These are phyloP conservation scores for Selaginella tamariscina DNA, from an alignment of 75 land plant species.

Conservation along the genomic window DNA sequence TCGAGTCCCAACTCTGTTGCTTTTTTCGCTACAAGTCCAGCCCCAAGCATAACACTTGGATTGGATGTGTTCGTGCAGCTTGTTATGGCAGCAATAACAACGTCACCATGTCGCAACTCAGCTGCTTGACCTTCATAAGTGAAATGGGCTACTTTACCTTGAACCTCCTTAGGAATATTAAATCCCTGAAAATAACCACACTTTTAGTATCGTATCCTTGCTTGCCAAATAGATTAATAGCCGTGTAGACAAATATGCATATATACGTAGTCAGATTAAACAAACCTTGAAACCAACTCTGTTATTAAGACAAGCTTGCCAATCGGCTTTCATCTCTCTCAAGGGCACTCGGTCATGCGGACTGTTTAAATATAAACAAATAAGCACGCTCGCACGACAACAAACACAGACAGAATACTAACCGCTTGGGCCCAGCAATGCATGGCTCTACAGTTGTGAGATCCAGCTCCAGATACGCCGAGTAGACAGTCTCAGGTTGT, in stretches of 20 bases:
- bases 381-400: not conserved
- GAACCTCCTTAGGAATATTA: constrained; percentile 75
- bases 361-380: constrained; percentile 22
- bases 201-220: no score
- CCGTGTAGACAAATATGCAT: no score
- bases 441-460: constrained; percentile 69
- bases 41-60: constrained; percentile 96
- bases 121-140: constrained; percentile 75
- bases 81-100: constrained; percentile 92
- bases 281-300: constrained; percentile 90
- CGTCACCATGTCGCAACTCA: constrained; percentile 79
- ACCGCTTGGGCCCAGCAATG: constrained; percentile 87
- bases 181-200: constrained; percentile 46
- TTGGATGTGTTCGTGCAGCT: constrained; percentile 97
- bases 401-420: not conserved
- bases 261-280: no score
- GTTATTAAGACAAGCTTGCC: constrained; percentile 72
- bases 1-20: constrained; percentile 69
- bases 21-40: constrained; percentile 91
- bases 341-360: constrained; percentile 83
- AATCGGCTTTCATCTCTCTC: constrained; percentile 81
- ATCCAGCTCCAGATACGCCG: constrained; percentile 57
- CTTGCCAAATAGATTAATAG: no score
- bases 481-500: constrained; percentile 56
- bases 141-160: constrained; percentile 54